These are phyloP conservation scores for Colletotrichum graminicola DNA, from an alignment of 2,329 filamentous ascomycete species.

Conservation along the genomic window DNA sequence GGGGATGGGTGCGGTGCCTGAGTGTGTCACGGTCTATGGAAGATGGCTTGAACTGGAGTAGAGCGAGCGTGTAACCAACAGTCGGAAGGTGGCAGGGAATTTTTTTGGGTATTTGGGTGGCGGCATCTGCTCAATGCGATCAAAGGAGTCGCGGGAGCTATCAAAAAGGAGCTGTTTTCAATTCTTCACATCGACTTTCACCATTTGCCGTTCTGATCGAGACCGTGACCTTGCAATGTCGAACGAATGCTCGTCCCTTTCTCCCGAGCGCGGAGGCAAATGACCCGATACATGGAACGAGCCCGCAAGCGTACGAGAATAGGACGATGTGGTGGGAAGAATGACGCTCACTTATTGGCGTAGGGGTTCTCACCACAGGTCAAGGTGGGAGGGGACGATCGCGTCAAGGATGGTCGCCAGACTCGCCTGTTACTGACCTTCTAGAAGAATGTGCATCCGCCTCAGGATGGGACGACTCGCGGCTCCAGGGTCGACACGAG, in stretches of 20 bases:
- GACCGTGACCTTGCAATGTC: not conserved
- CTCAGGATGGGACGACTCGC: slow-evolving; percentile 24
- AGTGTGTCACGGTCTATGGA: slow-evolving; percentile 5
- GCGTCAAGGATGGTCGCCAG: slow-evolving; percentile 7
- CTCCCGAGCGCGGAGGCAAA: not conserved
- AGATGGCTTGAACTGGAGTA: slow-evolving; percentile 26
- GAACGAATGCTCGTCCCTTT: not conserved
- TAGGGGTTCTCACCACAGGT: not conserved
- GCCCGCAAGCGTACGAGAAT: not conserved
- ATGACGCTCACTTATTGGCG: slow-evolving; percentile 1
- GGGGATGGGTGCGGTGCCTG: slow-evolving; percentile 11
- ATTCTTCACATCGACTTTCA: slow-evolving; percentile 26
- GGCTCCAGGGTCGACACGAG: slow-evolving; percentile 10
- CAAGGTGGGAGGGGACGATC: slow-evolving; percentile 23
- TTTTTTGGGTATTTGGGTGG: slow-evolving; percentile 30
- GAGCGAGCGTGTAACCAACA: slow-evolving; percentile 25
- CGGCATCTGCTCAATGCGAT: slow-evolving; percentile 18
- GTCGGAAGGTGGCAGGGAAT: slow-evolving; percentile 7
- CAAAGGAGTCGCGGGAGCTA: slow-evolving; percentile 24
- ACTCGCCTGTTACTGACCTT: slow-evolving; percentile 24
- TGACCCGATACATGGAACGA: not conserved
- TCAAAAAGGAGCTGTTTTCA: slow-evolving; percentile 29
- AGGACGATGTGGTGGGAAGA: slow-evolving; percentile 6
- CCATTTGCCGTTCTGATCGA: slow-evolving; percentile 3
- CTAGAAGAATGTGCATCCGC: slow-evolving; percentile 27